Evolutionary conservation across 306 rosid genomes (phyloP), one percentile per base, ranked within the genome.

Genomic region (Amphicarpaea edgeworthii): DNA sequence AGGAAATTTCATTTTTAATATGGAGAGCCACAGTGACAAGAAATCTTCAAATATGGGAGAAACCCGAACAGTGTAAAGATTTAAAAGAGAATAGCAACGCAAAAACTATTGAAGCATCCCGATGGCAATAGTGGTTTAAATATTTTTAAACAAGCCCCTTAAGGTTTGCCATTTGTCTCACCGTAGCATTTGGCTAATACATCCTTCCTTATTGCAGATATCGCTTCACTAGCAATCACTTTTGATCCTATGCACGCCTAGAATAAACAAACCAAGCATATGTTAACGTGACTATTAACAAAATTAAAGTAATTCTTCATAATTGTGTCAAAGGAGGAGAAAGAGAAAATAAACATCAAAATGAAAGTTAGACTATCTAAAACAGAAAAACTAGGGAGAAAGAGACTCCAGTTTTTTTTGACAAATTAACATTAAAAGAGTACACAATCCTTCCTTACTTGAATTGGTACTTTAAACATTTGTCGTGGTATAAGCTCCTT

Each of bases 401-500:
- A 4, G 12, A 2, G n/a, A 16, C 7, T 20, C 0, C 0, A n/a
- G 7, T 1, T 41, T 5, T 70, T 23, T 12, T 23, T 24, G 14
- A 45, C 14, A 19, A 64, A 62, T 28, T 30, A 53, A 51, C 17
- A 76, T 17, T 45, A 74, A 65, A 79, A 59, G 79, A 45, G 28
- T 6, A 26, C 10, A 69, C 37, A 16, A 73, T 58, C 72, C 86
- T 83, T 58, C 72, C 86, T 83, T 81, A 91, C 97, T 78, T 93
- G 98, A 79, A 94, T 94, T 5, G 98, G 98, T 16, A 90, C 88
- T 88, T 91, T 94, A 85, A 94, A 94, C 98, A 94, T 94, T 68
- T 94, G 98, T 40, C 98, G 87, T 24, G 98, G 98, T 78, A 94
- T 94, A 70, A 94, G 94, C 91, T 94, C 97, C 85, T 94, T 94